Percentiles rank a stretch among this genome's conserved stretches.
Conservation (phyloP, 176 grass and related monocot species). For the Urochloa ruziziensis region DNA sequence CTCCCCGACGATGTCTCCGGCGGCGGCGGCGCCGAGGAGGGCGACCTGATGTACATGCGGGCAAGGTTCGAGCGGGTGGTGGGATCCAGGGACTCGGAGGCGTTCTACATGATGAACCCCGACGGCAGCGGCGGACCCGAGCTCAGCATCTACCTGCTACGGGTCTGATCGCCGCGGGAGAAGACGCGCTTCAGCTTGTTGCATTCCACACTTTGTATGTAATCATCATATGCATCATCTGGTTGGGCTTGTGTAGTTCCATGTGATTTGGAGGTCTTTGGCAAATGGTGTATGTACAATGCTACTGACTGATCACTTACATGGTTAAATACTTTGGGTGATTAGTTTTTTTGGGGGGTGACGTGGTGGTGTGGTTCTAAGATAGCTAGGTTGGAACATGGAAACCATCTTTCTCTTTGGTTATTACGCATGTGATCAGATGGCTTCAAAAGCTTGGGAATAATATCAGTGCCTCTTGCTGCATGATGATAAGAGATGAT, state of each 20-base stretch:
- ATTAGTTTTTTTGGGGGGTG: conserved; percentile 16
- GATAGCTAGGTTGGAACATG: neutral
- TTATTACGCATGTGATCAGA: neutral
- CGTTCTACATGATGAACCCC: conserved; percentile 95
- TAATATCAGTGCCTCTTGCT: neutral
- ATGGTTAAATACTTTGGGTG: neutral
- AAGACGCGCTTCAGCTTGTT: neutral
- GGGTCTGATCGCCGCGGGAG: conserved; percentile 44
- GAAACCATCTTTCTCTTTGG: neutral
- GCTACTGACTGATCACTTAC: conserved; percentile 32
- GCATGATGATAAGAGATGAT: neutral
- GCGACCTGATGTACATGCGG: conserved; percentile 90
- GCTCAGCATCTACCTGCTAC: conserved; percentile 90
- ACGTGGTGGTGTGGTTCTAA: neutral
- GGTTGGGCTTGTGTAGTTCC: conserved; percentile 15
- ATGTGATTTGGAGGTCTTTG: conserved; percentile 48
- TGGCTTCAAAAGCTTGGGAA: neutral
- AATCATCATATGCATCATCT: neutral
- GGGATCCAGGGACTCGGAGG: conserved; percentile 77
- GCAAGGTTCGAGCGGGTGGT: conserved; percentile 88
- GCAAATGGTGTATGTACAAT: conserved; percentile 35
- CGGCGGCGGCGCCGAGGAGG: conserved; percentile 30
- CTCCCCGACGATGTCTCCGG: conserved; percentile 48
- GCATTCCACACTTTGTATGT: conserved; percentile 6
- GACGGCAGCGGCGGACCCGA: conserved; percentile 69